Conservation (phyloP, 305 asterid genomes). For the Plantago coronopus region DNA sequence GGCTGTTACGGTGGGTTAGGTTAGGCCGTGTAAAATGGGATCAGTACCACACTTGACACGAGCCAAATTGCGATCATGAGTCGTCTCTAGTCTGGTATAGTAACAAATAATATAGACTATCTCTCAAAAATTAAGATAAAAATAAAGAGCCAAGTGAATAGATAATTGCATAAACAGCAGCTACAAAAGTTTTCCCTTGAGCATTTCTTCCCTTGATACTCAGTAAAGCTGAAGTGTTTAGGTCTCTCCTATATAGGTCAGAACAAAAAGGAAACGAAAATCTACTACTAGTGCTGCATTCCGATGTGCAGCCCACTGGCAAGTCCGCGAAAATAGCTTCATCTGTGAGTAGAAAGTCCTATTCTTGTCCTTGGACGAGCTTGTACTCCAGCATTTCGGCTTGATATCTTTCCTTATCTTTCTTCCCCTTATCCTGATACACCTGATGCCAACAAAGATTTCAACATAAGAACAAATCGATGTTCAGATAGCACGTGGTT, state of each 20-base stretch:
- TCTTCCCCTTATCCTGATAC: slow-evolving; percentile 81
- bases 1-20: no score
- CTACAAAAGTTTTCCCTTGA: neutral
- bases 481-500: neutral
- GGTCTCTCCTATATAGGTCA: no score
- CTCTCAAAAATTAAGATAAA: no score
- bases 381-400: slow-evolving; percentile 80
- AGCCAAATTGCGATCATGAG: no score
- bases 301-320: neutral
- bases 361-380: slow-evolving; percentile 24
- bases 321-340: neutral
- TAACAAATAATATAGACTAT: no score
- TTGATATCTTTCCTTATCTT: slow-evolving; percentile 84
- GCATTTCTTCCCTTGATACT: neutral
- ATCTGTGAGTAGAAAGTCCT: neutral
- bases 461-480: neutral
- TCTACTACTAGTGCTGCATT: neutral
- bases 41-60: no score
- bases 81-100: no score
- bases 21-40: no score
- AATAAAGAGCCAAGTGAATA: neutral
- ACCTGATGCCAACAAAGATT: slow-evolving; percentile 46
- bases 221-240: no score
- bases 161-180: neutral
- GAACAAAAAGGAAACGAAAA: no score